A percentile compares a stretch with the other conserved stretches of the same genome.
These are phyloP conservation scores for Metschnikowia corniflorae DNA, from an alignment of 805 yeast genomes.

Conservation along the genomic window DNA sequence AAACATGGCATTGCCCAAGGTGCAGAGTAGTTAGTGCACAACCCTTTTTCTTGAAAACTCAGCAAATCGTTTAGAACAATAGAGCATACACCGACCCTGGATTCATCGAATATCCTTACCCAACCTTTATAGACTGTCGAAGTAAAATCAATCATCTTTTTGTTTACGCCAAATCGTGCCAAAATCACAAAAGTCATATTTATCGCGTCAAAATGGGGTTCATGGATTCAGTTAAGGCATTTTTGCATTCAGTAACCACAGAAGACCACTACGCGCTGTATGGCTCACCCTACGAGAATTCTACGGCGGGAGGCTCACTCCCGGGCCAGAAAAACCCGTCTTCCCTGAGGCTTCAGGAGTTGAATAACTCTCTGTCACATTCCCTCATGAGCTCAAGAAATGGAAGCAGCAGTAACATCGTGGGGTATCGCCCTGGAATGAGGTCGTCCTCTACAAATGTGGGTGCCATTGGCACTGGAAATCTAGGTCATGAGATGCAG, in stretches of 20 bases:
- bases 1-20: conserved; percentile 1
- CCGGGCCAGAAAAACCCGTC: conserved; percentile 20
- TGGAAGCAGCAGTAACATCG: conserved; percentile 18
- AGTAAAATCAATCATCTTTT: no score
- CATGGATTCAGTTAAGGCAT: conserved; percentile 36
- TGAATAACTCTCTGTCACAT: conserved; percentile 28
- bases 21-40: neutral
- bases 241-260: conserved; percentile 50
- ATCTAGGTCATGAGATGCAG: conserved; percentile 15
- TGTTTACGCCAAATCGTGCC: no score
- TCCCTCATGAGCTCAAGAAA: conserved; percentile 26
- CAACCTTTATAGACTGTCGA: no score
- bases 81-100: no score
- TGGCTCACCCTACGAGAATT: conserved; percentile 27
- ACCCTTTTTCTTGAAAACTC: neutral
- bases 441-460: conserved; percentile 40
- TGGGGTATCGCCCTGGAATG: conserved; percentile 41
- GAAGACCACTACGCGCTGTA: conserved; percentile 59
- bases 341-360: conserved; percentile 35
- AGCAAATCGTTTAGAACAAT: no score
- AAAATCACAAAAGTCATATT: no score
- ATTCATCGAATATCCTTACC: no score
- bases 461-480: conserved; percentile 11
- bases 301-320: conserved; percentile 18
- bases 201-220: conserved; percentile 29